phyloP scores from a whole-genome alignment of 805 yeast genomes.

The Saccharomycopsis sp. region DNA sequence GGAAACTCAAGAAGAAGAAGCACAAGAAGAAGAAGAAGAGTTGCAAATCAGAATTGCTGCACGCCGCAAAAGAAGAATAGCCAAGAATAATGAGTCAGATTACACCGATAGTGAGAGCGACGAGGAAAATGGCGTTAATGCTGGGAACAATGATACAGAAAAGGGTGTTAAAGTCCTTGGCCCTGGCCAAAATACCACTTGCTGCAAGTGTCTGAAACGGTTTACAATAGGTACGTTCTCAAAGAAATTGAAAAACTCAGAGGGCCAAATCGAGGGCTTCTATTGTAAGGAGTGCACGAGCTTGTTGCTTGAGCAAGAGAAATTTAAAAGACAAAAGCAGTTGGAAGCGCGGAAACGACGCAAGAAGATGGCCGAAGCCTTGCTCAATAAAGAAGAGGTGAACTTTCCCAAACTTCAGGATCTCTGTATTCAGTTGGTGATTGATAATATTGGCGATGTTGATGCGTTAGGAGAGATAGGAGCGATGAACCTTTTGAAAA shows the following conservation, averaged over 20 bases:
- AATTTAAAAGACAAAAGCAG: conserved; percentile 43
- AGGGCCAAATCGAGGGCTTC: conserved; percentile 51
- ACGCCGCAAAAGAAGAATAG: conserved; percentile 36
- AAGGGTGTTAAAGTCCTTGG: conserved; percentile 58
- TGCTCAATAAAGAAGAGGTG: conserved; percentile 63
- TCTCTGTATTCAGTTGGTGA: conserved; percentile 62
- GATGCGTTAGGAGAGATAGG: conserved; percentile 89
- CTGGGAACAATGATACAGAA: conserved; percentile 40
- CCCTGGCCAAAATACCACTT: conserved; percentile 53
- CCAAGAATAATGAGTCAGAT: conserved; percentile 27
- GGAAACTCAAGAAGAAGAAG: conserved; percentile 4
- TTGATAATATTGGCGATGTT: conserved; percentile 62
- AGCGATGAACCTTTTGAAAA: conserved; percentile 55
- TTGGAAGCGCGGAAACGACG: conserved; percentile 64
- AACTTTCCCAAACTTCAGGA: conserved; percentile 73
- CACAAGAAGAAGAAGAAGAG: conserved; percentile 22
- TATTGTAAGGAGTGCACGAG: conserved; percentile 58
- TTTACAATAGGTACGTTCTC: conserved; percentile 15
- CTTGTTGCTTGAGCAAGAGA: conserved; percentile 34
- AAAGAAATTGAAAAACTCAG: conserved; percentile 26
- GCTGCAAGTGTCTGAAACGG: conserved; percentile 43
- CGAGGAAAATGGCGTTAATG: conserved; percentile 31
- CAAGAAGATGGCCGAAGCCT: conserved; percentile 75
- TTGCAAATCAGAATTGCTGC: conserved; percentile 34
- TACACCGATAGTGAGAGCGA: conserved; percentile 33